These are phyloP conservation scores for Candolleomyces efflorescens DNA, from an alignment of 768 basidiomycete genomes.

Conservation along the genomic window DNA sequence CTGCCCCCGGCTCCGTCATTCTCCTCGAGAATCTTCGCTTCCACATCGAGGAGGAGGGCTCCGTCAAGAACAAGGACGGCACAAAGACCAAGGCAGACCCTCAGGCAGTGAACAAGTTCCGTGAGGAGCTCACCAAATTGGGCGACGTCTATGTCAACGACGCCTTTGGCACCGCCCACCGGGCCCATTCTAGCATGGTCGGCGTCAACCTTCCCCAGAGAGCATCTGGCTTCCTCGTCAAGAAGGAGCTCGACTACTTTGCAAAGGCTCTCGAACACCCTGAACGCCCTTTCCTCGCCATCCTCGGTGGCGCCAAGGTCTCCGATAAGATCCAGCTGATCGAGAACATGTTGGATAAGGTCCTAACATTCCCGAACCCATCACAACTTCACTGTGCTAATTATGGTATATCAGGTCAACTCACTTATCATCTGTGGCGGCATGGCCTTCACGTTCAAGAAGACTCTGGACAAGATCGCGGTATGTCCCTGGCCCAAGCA, in stretches of 20 bases:
- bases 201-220: slow-evolving; percentile 89
- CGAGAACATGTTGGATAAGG: slow-evolving; percentile 99
- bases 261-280: slow-evolving; percentile 95
- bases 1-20: slow-evolving; percentile 66
- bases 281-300: slow-evolving; percentile 94
- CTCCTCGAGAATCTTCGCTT: slow-evolving; percentile 97
- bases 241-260: slow-evolving; percentile 98
- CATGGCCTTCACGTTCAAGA: slow-evolving; percentile 99
- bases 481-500: slow-evolving; percentile 35
- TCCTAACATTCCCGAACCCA: slow-evolving; percentile 16
- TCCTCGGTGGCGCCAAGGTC: slow-evolving; percentile 97
- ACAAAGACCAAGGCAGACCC: slow-evolving; percentile 93
- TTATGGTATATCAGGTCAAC: slow-evolving; percentile 61
- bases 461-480: slow-evolving; percentile 75
- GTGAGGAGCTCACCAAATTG: slow-evolving; percentile 82
- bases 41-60: slow-evolving; percentile 98
- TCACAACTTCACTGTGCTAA: not conserved
- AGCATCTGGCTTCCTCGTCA: slow-evolving; percentile 95
- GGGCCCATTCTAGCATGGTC: slow-evolving; percentile 98
- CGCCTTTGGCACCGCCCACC: slow-evolving; percentile 97
- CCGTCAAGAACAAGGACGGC: slow-evolving; percentile 88
- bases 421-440: slow-evolving; percentile 95
- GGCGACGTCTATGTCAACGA: slow-evolving; percentile 99
- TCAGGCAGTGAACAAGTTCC: slow-evolving; percentile 75
- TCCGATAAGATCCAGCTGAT: slow-evolving; percentile 99